Conservation (phyloP, 1,284 basidiomycete genomes). For the Tausonia pullulans region DNA sequence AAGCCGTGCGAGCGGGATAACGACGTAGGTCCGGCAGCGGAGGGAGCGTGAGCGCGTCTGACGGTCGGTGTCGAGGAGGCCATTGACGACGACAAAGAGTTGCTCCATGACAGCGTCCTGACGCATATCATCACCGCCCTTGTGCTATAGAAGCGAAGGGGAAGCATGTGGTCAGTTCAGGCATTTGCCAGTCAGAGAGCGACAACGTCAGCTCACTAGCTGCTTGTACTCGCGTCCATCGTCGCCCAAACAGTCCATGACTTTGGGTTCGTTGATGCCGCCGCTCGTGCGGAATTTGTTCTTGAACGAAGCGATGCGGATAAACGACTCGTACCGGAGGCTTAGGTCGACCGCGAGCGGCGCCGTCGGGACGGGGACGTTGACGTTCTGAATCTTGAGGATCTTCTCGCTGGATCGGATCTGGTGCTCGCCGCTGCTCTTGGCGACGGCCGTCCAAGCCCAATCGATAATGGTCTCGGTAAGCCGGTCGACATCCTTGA, state of each 20-base stretch:
- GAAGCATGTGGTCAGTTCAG: not conserved
- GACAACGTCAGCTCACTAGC: constrained; percentile 46
- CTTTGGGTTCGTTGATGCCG: constrained; percentile 75
- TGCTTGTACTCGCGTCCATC: constrained; percentile 65
- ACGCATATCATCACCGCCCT: constrained; percentile 81
- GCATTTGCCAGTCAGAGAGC: not conserved
- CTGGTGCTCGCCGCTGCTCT: constrained; percentile 19
- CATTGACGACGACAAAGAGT: constrained; percentile 83
- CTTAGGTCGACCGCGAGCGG: constrained; percentile 61
- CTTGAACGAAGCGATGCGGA: constrained; percentile 56
- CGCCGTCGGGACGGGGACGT: constrained; percentile 69
- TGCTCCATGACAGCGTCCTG: constrained; percentile 99
- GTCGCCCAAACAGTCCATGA: constrained; percentile 56
- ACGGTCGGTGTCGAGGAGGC: constrained; percentile 59
- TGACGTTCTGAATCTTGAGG: constrained; percentile 35
- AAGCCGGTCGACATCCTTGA: constrained; percentile 52
- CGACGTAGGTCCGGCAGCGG: constrained; percentile 71
- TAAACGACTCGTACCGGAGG: constrained; percentile 52
- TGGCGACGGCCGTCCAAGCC: constrained; percentile 51
- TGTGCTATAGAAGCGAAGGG: constrained; percentile 51
- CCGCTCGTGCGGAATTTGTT: constrained; percentile 55
- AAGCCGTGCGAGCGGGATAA: constrained; percentile 69
- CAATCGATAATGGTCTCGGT: constrained; percentile 68
- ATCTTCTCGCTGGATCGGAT: constrained; percentile 18
- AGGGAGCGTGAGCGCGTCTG: constrained; percentile 64